phyloP scores from a whole-genome alignment of 169 alveolate species.

The Babesia bigemina region DNA sequence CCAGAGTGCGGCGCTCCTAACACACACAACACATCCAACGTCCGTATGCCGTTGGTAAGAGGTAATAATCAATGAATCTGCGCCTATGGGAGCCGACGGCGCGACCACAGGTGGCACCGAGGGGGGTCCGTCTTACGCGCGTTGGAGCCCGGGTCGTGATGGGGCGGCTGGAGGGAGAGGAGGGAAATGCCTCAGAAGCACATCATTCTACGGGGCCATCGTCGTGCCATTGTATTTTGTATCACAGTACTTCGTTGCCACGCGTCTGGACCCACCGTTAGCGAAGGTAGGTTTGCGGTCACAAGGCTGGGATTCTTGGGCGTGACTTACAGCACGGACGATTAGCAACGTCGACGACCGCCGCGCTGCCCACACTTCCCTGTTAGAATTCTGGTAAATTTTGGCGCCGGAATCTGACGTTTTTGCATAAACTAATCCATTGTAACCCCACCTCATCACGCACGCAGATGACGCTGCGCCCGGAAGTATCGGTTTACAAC shows the following conservation, averaged over 20 bases:
- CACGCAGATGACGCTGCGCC: constrained; percentile 65
- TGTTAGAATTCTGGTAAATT: not conserved
- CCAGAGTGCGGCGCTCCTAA: not conserved
- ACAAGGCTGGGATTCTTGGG: constrained; percentile 23
- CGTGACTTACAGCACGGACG: not conserved
- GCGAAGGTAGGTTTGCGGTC: constrained; percentile 30
- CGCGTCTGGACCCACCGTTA: not conserved
- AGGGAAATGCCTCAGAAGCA: too few species aligned
- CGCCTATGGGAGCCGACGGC: too few species aligned
- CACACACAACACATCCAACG: not conserved
- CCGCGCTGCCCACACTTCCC: not conserved
- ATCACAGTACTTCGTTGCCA: not conserved
- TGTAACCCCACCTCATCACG: not conserved
- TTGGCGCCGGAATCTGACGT: not conserved
- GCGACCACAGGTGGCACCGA: too few species aligned
- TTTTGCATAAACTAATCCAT: not conserved
- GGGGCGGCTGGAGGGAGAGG: constrained; percentile 37
- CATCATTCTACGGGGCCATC: constrained; percentile 1
- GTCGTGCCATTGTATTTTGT: constrained; percentile 7
- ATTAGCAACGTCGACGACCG: not conserved
- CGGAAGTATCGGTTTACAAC: constrained; percentile 74
- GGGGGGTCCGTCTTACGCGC: constrained; percentile 1
- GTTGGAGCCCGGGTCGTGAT: constrained; percentile 5
- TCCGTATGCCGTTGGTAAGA: too few species aligned
- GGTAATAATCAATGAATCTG: too few species aligned